phyloP scores from a whole-genome alignment of 805 yeast genomes.

The Cyberlindnera japonica region DNA sequence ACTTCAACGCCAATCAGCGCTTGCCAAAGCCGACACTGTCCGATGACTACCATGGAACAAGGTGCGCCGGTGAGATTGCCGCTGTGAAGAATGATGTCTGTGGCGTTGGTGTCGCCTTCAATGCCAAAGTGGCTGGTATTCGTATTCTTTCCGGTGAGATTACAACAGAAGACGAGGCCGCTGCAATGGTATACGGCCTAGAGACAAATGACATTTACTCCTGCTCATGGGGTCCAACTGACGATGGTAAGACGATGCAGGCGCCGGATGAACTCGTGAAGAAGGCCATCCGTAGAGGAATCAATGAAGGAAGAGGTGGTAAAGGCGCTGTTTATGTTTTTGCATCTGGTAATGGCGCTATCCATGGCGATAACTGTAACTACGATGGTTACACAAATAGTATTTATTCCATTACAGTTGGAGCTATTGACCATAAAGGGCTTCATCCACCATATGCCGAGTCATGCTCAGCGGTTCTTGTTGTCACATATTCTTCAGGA shows the following conservation, averaged over 20 bases:
- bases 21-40: conserved; percentile 75
- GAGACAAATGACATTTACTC: conserved; percentile 90
- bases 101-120: conserved; percentile 96
- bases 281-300: conserved; percentile 81
- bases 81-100: conserved; percentile 77
- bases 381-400: conserved; percentile 97
- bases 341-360: conserved; percentile 94
- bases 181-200: conserved; percentile 74
- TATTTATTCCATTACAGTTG: conserved; percentile 90
- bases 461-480: conserved; percentile 91
- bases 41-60: conserved; percentile 92
- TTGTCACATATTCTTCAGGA: conserved; percentile 89
- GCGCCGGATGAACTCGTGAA: conserved; percentile 77
- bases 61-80: conserved; percentile 98
- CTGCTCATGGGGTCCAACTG: conserved; percentile 98
- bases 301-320: conserved; percentile 72
- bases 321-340: conserved; percentile 90
- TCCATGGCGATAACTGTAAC: conserved; percentile 82
- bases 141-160: conserved; percentile 81
- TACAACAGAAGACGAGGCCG: conserved; percentile 86
- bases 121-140: conserved; percentile 82
- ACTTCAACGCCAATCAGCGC: conserved; percentile 72
- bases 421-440: conserved; percentile 87
- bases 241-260: conserved; percentile 82
- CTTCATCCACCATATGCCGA: conserved; percentile 88